phyloP scores from a whole-genome alignment of 1,284 basidiomycete species.

The Trichosporon ovoides region DNA sequence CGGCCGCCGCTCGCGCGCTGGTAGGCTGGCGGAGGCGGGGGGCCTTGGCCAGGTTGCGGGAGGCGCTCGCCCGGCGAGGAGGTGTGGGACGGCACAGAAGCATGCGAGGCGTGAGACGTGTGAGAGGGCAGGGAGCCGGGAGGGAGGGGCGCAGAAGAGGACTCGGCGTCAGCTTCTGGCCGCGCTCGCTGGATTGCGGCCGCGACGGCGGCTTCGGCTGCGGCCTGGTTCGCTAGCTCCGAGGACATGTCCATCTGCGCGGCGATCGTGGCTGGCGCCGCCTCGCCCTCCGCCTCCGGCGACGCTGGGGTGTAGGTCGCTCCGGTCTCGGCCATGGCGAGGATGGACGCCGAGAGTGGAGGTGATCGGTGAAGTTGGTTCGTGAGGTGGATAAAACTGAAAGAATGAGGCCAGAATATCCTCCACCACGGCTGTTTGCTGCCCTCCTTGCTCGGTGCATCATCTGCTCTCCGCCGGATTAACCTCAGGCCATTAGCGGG shows the following conservation, averaged over 20 bases:
- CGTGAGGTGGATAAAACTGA: too few relatives aligned
- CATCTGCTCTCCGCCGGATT: too few relatives aligned
- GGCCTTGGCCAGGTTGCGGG: constrained; percentile 17
- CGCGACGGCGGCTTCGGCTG: constrained; percentile 34
- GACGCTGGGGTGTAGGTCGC: constrained; percentile 33
- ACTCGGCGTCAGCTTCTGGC: not conserved
- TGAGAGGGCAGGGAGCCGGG: not conserved
- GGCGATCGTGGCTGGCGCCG: constrained; percentile 12
- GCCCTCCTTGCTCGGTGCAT: too few relatives aligned
- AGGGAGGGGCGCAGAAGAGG: not conserved
- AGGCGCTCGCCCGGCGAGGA: constrained; percentile 7
- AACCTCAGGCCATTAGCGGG: too few relatives aligned
- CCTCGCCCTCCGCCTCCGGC: constrained; percentile 9
- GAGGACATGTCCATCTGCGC: constrained; percentile 31
- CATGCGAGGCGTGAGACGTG: not conserved
- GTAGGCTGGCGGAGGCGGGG: constrained; percentile 21
- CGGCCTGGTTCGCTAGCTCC: constrained; percentile 37
- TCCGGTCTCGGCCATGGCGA: constrained; percentile 20
- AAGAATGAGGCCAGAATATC: too few relatives aligned
- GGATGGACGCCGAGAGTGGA: constrained; percentile 25
- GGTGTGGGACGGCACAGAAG: not conserved
- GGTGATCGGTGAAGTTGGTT: not conserved
- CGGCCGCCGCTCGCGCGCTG: constrained; percentile 12
- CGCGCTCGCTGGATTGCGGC: constrained; percentile 18
- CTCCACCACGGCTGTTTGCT: too few relatives aligned